Evolutionary conservation across 2,329 filamentous ascomycete species (phyloP).

Genomic region (Ophiosphaerella herpotricha): DNA sequence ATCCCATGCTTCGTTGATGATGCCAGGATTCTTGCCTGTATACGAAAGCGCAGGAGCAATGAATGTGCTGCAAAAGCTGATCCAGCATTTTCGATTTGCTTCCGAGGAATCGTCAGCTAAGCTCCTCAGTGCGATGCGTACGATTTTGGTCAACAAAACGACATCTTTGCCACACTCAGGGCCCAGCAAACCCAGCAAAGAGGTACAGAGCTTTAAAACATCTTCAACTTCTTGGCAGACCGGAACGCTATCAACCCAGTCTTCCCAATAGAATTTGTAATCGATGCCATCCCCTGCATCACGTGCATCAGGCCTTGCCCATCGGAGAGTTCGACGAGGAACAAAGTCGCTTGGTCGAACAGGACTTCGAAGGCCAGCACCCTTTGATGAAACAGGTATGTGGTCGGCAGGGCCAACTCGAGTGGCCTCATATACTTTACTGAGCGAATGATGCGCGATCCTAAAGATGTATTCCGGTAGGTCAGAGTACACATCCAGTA

Average conservation of each 20-base stretch:
- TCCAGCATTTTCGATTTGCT: slow-evolving; percentile 77
- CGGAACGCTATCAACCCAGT: slow-evolving; percentile 93
- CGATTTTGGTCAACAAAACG: slow-evolving; percentile 75
- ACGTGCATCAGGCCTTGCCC: slow-evolving; percentile 80
- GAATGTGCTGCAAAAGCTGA: slow-evolving; percentile 78
- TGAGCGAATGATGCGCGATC: slow-evolving; percentile 79
- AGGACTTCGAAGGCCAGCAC: slow-evolving; percentile 61
- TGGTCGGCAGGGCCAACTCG: slow-evolving; percentile 52
- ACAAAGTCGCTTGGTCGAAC: slow-evolving; percentile 62
- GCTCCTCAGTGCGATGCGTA: slow-evolving; percentile 82
- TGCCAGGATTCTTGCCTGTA: slow-evolving; percentile 79
- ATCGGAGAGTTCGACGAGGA: slow-evolving; percentile 72
- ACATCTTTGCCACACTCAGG: slow-evolving; percentile 88
- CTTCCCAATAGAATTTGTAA: slow-evolving; percentile 96
- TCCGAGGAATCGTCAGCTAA: slow-evolving; percentile 71
- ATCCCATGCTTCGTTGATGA: slow-evolving; percentile 84
- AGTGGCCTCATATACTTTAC: slow-evolving; percentile 68
- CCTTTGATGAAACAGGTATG: slow-evolving; percentile 46
- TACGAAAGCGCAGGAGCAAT: slow-evolving; percentile 88
- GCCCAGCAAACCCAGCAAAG: slow-evolving; percentile 82
- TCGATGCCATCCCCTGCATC: slow-evolving; percentile 74
- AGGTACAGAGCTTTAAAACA: slow-evolving; percentile 82
- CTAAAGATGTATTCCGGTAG: slow-evolving; percentile 82
- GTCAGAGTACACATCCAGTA: slow-evolving; percentile 82
- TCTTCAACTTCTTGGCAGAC: slow-evolving; percentile 90